These are phyloP conservation scores for Yarrowia sp. DNA, from an alignment of 805 yeast genomes.

Conservation along the genomic window DNA sequence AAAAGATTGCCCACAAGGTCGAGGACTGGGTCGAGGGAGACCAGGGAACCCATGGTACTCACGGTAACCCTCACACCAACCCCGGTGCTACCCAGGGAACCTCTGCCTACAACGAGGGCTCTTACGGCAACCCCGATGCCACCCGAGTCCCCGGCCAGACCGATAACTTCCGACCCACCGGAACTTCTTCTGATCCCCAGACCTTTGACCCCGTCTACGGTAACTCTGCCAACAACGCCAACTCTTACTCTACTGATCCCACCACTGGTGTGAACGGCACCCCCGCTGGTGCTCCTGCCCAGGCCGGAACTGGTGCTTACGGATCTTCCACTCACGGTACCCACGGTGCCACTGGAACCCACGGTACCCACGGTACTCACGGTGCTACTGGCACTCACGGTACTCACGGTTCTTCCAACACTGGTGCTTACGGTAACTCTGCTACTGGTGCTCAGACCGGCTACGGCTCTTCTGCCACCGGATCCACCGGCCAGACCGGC, in stretches of 20 bases:
- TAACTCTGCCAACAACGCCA: conserved; percentile 30
- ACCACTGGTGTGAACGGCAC: conserved; percentile 35
- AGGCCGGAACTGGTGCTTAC: conserved; percentile 10
- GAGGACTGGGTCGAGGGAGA: conserved; percentile 28
- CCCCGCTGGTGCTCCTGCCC: conserved; percentile 19
- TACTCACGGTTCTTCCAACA: neutral
- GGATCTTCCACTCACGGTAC: conserved; percentile 13
- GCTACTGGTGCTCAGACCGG: conserved; percentile 6
- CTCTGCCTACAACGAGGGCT: conserved; percentile 16
- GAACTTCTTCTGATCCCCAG: conserved; percentile 12
- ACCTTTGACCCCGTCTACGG: conserved; percentile 29
- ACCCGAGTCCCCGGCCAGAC: conserved; percentile 34
- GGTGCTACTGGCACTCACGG: conserved; percentile 3
- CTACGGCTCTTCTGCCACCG: neutral
- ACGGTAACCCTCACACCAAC: conserved; percentile 11
- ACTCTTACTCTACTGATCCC: conserved; percentile 25
- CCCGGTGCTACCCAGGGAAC: conserved; percentile 23
- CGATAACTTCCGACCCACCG: conserved; percentile 24
- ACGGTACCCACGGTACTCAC: neutral
- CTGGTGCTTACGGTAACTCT: neutral
- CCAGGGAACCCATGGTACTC: conserved; percentile 20
- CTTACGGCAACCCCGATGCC: conserved; percentile 22
- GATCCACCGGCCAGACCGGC: conserved; percentile 1
- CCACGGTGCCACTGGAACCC: conserved; percentile 3
- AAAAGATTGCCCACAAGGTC: conserved; percentile 22